These are phyloP conservation scores for Ogataea populi-albae DNA, from an alignment of 805 yeast species.

Conservation along the genomic window DNA sequence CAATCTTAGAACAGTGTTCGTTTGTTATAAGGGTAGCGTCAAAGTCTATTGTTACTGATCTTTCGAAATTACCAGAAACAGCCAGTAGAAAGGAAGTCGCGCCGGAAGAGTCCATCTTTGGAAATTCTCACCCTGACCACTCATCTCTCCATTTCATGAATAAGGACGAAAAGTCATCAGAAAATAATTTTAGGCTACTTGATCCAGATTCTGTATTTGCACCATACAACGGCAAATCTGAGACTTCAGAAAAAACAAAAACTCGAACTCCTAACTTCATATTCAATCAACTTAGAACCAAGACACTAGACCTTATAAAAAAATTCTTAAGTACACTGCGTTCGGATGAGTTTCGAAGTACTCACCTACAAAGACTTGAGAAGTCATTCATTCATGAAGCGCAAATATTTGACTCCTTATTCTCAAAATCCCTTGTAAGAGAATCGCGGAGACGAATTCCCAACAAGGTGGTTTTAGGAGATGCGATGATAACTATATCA, in stretches of 20 bases:
- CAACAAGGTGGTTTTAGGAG: conserved; percentile 57
- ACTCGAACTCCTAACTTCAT: background rate
- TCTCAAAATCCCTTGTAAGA: conserved; percentile 40
- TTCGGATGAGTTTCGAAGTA: background rate
- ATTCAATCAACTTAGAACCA: background rate
- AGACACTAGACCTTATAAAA: background rate
- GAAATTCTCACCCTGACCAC: conserved; percentile 23
- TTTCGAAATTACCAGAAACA: conserved; percentile 10
- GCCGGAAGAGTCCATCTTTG: conserved; percentile 21
- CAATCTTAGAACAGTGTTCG: conserved; percentile 59
- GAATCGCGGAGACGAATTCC: conserved; percentile 61
- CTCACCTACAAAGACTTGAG: conserved; percentile 1
- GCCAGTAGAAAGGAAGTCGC: conserved; percentile 1
- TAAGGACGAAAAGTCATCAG: conserved; percentile 9
- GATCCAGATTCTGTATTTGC: conserved; percentile 1
- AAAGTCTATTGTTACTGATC: conserved; percentile 23
- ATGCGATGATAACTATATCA: conserved; percentile 60
- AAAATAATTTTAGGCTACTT: conserved; percentile 1
- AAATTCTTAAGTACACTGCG: background rate
- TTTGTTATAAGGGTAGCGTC: conserved; percentile 44
- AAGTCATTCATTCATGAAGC: conserved; percentile 7
- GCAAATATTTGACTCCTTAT: conserved; percentile 31
- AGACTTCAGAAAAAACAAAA: background rate
- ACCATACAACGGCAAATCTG: background rate
- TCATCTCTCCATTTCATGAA: conserved; percentile 12